phyloP scores from a whole-genome alignment of 148 eudicot genomes.

The Camellia sinensis region DNA sequence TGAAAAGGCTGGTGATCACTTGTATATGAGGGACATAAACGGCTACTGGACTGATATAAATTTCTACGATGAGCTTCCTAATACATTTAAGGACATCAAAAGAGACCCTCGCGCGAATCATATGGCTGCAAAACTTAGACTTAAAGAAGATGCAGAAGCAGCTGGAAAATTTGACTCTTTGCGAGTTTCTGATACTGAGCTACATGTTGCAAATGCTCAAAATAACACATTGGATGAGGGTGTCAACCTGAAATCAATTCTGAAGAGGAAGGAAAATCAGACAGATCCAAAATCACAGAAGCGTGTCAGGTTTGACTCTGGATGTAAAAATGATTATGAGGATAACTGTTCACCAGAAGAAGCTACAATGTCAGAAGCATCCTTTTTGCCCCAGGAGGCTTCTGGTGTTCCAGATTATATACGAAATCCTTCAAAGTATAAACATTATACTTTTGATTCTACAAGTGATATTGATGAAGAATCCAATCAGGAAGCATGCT shows the following conservation, averaged over 20 bases:
- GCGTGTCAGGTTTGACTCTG: conserved; percentile 57
- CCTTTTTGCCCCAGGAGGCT: conserved; percentile 24
- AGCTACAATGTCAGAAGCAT: background rate
- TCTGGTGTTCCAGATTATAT: conserved; percentile 59
- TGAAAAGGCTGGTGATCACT: conserved; percentile 46
- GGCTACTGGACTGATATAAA: conserved; percentile 40
- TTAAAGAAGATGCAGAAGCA: conserved; percentile 75
- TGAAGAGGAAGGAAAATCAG: conserved; percentile 51
- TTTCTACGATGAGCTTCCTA: conserved; percentile 47
- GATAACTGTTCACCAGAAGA: conserved; percentile 21
- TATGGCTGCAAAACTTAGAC: conserved; percentile 66
- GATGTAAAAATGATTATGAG: conserved; percentile 27
- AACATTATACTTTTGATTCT: conserved; percentile 52
- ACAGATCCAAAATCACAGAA: conserved; percentile 37
- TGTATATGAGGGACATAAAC: conserved; percentile 50
- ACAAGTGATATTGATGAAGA: conserved; percentile 41
- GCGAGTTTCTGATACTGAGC: conserved; percentile 40
- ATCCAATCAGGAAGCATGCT: conserved; percentile 42
- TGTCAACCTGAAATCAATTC: conserved; percentile 43
- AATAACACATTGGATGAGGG: conserved; percentile 20
- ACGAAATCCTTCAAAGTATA: conserved; percentile 67
- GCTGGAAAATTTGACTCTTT: conserved; percentile 38
- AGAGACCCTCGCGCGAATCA: conserved; percentile 87
- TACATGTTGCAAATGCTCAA: conserved; percentile 15
- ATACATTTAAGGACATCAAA: conserved; percentile 33